Percentiles rank a stretch among this genome's conserved stretches.
Conservation (phyloP, 2,329 filamentous ascomycete genomes). For the Setomelanomma holmii region DNA sequence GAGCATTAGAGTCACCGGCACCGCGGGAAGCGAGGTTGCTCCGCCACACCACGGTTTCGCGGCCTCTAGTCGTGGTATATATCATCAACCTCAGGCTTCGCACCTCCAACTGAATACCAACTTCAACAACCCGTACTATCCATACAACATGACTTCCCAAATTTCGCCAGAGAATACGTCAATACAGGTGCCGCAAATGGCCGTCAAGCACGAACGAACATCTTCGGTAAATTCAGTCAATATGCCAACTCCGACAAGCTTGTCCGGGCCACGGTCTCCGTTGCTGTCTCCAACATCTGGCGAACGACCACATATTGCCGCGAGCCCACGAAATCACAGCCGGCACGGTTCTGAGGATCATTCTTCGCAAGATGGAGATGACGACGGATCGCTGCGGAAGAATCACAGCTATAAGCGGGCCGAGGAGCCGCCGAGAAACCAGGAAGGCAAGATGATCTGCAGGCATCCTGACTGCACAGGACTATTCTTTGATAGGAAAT, state of each 20-base stretch:
- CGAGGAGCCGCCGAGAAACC: slow-evolving; percentile 66
- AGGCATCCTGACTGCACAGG: slow-evolving; percentile 71
- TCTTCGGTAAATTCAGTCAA: slow-evolving; percentile 38
- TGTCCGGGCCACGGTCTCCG: slow-evolving; percentile 36
- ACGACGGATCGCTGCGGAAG: slow-evolving; percentile 41
- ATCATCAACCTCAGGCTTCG: slow-evolving; percentile 43
- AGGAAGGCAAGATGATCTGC: slow-evolving; percentile 79
- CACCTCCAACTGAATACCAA: slow-evolving; percentile 30
- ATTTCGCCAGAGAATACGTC: slow-evolving; percentile 27
- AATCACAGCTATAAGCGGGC: slow-evolving; percentile 50
- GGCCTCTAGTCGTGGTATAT: slow-evolving; percentile 33
- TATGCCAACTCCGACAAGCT: slow-evolving; percentile 47
- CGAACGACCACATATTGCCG: slow-evolving; percentile 28
- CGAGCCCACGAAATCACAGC: slow-evolving; percentile 30
- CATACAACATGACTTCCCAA: slow-evolving; percentile 35
- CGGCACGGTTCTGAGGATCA: slow-evolving; percentile 34
- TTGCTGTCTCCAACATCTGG: slow-evolving; percentile 32
- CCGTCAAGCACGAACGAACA: slow-evolving; percentile 39
- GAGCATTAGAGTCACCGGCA: slow-evolving; percentile 41
- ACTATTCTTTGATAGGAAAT: slow-evolving; percentile 78
- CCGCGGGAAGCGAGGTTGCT: slow-evolving; percentile 33
- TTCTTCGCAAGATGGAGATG: slow-evolving; percentile 40
- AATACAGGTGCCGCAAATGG: slow-evolving; percentile 28
- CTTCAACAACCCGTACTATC: slow-evolving; percentile 16
- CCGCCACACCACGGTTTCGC: slow-evolving; percentile 42